phyloP scores from a whole-genome alignment of 2,329 filamentous ascomycete genomes.

The Didymella lethalis region DNA sequence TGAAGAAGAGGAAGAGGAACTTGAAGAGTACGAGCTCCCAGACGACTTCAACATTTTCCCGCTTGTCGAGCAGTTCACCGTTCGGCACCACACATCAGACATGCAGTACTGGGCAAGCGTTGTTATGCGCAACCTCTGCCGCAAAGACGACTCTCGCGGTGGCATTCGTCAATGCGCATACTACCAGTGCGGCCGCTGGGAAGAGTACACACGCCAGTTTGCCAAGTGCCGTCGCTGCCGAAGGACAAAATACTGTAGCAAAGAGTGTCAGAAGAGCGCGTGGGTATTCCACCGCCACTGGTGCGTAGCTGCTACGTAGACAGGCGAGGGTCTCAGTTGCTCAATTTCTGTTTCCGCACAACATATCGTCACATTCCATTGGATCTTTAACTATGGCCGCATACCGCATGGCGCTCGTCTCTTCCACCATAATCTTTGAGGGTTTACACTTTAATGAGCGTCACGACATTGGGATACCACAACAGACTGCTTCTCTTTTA shows the following conservation, averaged over 20 bases:
- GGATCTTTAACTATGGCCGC: constrained; percentile 48
- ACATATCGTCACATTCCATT: constrained; percentile 38
- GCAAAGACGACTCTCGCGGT: constrained; percentile 93
- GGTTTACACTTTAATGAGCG: constrained; percentile 51
- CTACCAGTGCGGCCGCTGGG: constrained; percentile 98
- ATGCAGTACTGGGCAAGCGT: constrained; percentile 99
- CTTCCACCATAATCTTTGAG: constrained; percentile 39
- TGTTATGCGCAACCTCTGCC: constrained; percentile 97
- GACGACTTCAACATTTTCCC: constrained; percentile 99
- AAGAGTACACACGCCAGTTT: constrained; percentile 94
- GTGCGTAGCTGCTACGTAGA: constrained; percentile 77
- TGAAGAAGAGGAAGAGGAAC: constrained; percentile 69
- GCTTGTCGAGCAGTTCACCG: constrained; percentile 96
- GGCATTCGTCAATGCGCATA: constrained; percentile 97
- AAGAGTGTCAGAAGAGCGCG: constrained; percentile 98
- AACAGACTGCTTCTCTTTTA: constrained; percentile 46
- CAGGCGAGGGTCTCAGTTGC: constrained; percentile 25
- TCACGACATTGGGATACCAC: constrained; percentile 51
- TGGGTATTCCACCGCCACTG: constrained; percentile 99
- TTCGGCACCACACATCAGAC: constrained; percentile 90
- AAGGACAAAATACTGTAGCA: constrained; percentile 98
- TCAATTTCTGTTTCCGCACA: constrained; percentile 35
- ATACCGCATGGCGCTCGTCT: constrained; percentile 54
- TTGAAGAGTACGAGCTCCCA: constrained; percentile 87
- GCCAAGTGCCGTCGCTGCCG: constrained; percentile 96